phyloP scores from a whole-genome alignment of 176 grass and related monocot species.

The Panicum miliaceum region DNA sequence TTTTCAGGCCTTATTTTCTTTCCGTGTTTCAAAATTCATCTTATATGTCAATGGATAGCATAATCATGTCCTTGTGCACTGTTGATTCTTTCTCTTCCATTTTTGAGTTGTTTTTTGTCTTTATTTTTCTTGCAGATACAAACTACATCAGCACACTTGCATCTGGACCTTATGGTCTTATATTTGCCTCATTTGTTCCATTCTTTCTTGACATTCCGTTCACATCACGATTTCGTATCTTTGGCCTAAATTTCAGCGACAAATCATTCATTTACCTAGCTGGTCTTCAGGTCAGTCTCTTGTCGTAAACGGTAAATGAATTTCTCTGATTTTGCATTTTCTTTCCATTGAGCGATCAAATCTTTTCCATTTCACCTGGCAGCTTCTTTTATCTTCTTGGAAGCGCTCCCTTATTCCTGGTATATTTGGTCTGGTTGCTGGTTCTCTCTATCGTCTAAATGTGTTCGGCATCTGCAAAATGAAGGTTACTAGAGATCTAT shows the following conservation, averaged over 20 bases:
- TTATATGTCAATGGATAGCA: slow-evolving; percentile 15
- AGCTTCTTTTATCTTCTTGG: slow-evolving; percentile 95
- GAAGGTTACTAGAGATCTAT: slow-evolving; percentile 59
- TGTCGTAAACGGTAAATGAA: slow-evolving; percentile 43
- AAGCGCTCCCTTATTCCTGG: slow-evolving; percentile 86
- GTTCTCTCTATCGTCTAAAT: slow-evolving; percentile 83
- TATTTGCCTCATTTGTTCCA: slow-evolving; percentile 91
- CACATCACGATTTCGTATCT: slow-evolving; percentile 78
- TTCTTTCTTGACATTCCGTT: slow-evolving; percentile 91
- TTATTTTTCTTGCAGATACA: slow-evolving; percentile 66
- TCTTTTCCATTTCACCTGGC: slow-evolving; percentile 38
- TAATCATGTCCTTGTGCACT: not conserved
- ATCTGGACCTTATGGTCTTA: slow-evolving; percentile 89
- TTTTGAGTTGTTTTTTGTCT: slow-evolving; percentile 22
- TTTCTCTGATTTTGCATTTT: slow-evolving; percentile 35
- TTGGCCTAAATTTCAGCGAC: slow-evolving; percentile 79
- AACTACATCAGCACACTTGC: slow-evolving; percentile 64
- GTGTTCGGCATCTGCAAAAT: slow-evolving; percentile 63
- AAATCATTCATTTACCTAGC: slow-evolving; percentile 94
- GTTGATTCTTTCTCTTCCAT: not conserved
- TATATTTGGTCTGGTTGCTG: slow-evolving; percentile 82
- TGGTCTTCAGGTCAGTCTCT: slow-evolving; percentile 78
- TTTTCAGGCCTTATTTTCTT: slow-evolving; percentile 19
- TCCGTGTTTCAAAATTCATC: not conserved
- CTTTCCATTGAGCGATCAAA: not conserved